Conservation (phyloP, 2,329 filamentous ascomycete species). For the Annulohypoxylon truncatum region DNA sequence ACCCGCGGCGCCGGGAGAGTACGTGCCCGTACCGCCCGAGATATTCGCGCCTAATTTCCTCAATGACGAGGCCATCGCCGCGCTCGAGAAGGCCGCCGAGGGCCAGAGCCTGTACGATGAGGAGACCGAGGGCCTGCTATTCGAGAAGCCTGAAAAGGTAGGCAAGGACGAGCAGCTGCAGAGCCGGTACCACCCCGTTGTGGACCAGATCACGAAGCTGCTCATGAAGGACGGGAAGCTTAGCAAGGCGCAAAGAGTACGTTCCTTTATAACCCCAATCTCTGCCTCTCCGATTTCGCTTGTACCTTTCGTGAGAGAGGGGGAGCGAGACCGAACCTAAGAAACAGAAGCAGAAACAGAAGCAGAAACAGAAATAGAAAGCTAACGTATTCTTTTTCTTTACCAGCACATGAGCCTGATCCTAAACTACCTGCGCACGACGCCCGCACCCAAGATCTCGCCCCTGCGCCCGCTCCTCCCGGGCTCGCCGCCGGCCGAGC, state of each 20-base stretch:
- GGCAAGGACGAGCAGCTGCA: conserved; percentile 69
- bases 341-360: not conserved
- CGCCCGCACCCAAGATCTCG: conserved; percentile 80
- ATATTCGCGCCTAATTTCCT: conserved; percentile 48
- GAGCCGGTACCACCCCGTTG: conserved; percentile 84
- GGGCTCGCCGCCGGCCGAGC: conserved; percentile 77
- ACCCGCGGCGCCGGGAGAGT: conserved; percentile 3
- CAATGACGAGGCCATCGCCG: conserved; percentile 45
- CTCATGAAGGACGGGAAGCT: conserved; percentile 94
- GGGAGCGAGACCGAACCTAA: no score
- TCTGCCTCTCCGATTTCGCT: not conserved
- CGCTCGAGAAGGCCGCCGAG: conserved; percentile 47
- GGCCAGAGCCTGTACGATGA: conserved; percentile 45
- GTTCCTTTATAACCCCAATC: conserved; percentile 45
- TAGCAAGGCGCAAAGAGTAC: conserved; percentile 86
- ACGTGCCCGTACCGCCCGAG: conserved; percentile 35
- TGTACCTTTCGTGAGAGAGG: no score
- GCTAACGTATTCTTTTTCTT: not conserved
- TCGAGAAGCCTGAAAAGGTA: conserved; percentile 75
- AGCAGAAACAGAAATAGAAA: conserved; percentile 17
- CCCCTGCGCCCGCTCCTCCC: conserved; percentile 78
- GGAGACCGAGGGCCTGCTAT: conserved; percentile 75
- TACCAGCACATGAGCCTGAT: conserved; percentile 87
- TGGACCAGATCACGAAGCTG: conserved; percentile 88
- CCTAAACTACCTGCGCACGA: conserved; percentile 85